phyloP scores from a whole-genome alignment of 805 yeast species.

The Pichia paraexigua region DNA sequence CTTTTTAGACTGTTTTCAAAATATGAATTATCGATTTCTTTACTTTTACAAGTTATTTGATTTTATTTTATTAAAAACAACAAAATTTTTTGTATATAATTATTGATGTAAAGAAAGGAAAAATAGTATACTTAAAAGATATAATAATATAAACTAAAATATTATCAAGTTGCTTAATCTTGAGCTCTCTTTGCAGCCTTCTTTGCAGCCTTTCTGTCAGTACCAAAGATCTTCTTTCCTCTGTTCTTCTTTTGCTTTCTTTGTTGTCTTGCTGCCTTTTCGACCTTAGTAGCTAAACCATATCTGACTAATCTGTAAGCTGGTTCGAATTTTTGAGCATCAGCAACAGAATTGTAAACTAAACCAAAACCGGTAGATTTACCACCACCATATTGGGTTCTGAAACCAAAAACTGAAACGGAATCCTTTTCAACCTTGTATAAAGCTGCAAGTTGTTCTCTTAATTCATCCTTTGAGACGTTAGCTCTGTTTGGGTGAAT shows the following conservation, averaged over 20 bases:
- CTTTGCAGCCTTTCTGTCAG: conserved; percentile 92
- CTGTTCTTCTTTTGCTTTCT: conserved; percentile 99
- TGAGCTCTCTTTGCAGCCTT: conserved; percentile 84
- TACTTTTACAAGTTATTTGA: neutral
- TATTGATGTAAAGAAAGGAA: neutral
- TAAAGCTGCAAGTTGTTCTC: conserved; percentile 58
- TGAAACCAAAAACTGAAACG: conserved; percentile 95
- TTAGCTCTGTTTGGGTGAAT: conserved; percentile 99
- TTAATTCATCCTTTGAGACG: conserved; percentile 98
- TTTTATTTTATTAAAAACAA: conserved; percentile 5
- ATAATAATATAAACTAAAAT: neutral
- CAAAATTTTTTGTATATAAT: neutral
- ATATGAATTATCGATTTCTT: too few relatives aligned
- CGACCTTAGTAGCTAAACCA: conserved; percentile 94
- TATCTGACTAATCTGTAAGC: conserved; percentile 98
- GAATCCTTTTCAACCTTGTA: conserved; percentile 64
- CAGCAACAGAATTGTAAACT: conserved; percentile 96
- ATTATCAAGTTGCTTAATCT: conserved; percentile 42
- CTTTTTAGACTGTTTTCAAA: too few relatives aligned
- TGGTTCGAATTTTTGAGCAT: conserved; percentile 98
- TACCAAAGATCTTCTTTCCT: conserved; percentile 98
- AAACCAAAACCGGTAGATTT: conserved; percentile 99
- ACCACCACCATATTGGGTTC: conserved; percentile 99
- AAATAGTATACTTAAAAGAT: neutral
- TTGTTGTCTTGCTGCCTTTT: conserved; percentile 98